A percentile compares a stretch with the other conserved stretches of the same genome.
These are phyloP conservation scores for Ophiocordyceps camponoti-leonardi DNA, from an alignment of 2,329 filamentous ascomycete genomes.

Conservation along the genomic window DNA sequence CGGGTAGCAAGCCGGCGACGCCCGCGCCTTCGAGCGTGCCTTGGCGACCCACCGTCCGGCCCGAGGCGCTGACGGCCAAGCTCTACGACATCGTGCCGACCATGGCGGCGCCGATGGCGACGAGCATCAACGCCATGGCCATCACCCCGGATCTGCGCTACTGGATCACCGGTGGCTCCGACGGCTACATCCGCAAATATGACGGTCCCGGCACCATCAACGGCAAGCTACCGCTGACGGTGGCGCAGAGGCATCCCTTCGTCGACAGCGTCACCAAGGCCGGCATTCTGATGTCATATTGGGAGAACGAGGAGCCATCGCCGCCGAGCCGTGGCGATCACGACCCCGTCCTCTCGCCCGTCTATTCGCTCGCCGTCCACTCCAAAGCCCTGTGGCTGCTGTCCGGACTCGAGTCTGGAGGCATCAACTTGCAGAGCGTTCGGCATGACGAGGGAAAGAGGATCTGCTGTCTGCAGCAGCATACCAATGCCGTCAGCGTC, in stretches of 20 bases:
- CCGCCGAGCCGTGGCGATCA: conserved; percentile 26
- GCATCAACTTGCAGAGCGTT: conserved; percentile 84
- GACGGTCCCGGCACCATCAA: conserved; percentile 93
- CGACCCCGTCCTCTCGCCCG: conserved; percentile 59
- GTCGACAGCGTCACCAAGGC: conserved; percentile 96
- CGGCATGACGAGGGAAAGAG: conserved; percentile 88
- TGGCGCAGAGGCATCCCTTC: conserved; percentile 90
- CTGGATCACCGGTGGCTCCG: conserved; percentile 84
- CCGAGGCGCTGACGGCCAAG: conserved; percentile 61
- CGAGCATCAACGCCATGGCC: conserved; percentile 83
- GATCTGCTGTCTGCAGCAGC: conserved; percentile 63
- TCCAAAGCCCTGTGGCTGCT: conserved; percentile 82
- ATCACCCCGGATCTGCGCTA: conserved; percentile 89
- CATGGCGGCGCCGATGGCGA: conserved; percentile 89
- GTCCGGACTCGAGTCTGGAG: conserved; percentile 76
- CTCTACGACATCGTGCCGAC: conserved; percentile 94
- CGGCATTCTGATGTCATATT: conserved; percentile 86
- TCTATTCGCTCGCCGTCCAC: conserved; percentile 87
- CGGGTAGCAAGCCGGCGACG: conserved; percentile 11
- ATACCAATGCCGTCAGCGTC: conserved; percentile 84
- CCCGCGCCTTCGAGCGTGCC: conserved; percentile 8
- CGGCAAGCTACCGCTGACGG: conserved; percentile 80
- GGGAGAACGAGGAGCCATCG: conserved; percentile 82
- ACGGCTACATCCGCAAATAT: conserved; percentile 94
- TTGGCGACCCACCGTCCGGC: conserved; percentile 44